phyloP scores from a whole-genome alignment of 2,329 filamentous ascomycete genomes.

The Grosmannia huntii region DNA sequence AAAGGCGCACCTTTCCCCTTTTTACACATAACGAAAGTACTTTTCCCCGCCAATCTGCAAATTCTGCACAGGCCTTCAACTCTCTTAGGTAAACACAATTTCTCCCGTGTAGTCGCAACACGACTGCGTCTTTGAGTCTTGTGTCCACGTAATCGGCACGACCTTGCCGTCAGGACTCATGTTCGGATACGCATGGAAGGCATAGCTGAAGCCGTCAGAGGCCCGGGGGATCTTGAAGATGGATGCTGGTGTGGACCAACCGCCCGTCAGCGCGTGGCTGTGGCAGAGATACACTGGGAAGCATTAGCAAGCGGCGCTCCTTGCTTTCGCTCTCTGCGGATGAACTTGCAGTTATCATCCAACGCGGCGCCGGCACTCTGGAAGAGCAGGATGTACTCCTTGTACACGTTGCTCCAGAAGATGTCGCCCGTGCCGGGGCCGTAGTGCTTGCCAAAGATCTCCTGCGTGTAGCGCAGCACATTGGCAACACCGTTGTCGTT shows the following conservation, averaged over 20 bases:
- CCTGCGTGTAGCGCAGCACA: conserved; percentile 8
- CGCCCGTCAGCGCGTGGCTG: conserved; percentile 8
- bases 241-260: conserved; percentile 6
- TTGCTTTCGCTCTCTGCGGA: not conserved
- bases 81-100: conserved; percentile 7
- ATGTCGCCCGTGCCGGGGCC: conserved; percentile 10
- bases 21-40: no score
- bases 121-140: conserved; percentile 10
- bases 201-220: conserved; percentile 10
- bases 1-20: no score
- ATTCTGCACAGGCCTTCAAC: no score
- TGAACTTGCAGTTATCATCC: not conserved
- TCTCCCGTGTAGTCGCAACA: conserved; percentile 9
- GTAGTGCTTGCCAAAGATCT: conserved; percentile 11
- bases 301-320: not conserved
- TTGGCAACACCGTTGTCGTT: conserved; percentile 9
- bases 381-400: conserved; percentile 10
- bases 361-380: conserved; percentile 10
- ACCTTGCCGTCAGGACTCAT: conserved; percentile 7
- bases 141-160: conserved; percentile 11
- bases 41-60: no score
- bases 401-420: conserved; percentile 10
- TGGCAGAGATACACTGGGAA: conserved; percentile 7
- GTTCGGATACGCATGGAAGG: conserved; percentile 11
- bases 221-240: conserved; percentile 8